Base-by-base conservation (phyloP, 2,329 filamentous ascomycete genomes). In the Penicillium palitans region DNA sequence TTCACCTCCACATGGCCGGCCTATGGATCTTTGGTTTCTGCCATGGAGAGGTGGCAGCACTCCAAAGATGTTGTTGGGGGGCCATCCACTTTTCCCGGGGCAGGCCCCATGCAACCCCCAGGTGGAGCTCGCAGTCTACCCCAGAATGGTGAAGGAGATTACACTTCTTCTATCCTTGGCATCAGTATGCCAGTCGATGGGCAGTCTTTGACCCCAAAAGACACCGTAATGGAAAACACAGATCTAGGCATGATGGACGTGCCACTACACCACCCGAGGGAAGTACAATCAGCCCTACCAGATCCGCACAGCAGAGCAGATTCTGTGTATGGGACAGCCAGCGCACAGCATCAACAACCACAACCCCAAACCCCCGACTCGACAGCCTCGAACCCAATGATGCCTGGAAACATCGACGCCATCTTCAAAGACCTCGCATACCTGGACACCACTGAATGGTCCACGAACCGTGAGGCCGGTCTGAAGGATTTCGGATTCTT, bases 341-440 rank as follows among this genome's bases (percentile, higher is more conserved):
- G 46, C 31, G 31, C 53, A 7, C 68, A 69, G 6, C 62, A 61
- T n/a, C 44, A 52, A 7, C 68, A 69, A 19, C 64, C 64, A 4
- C 71, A 74, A 49, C 70, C 70, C 5, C 65, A 61, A 19, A 74
- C 72, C 0, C 68, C 73, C 3, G 72, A 74, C n/a, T 74, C 73
- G 1, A 66, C 70, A n/a, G 62, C 61, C 7, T 69, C 70, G 13
- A 71, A 69, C 45, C 29, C 61, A 6, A 61, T 66, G 59, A 63
- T 66, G 44, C 44, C 61, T 9, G 57, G 57, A 7, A 60, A 78
- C 35, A 66, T 79, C 17, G 77, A 80, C 55, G 74, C 76, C 8
- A 76, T 79, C 31, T 79, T 79, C 62, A 74, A 78, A 57, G 77
- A 79, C 44, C 70, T 79, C 47, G 76, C 76, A 35, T 76, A 79